Evolutionary conservation across 352 stramenopile species (phyloP).

Genomic region (Sclerospora graminicola): DNA sequence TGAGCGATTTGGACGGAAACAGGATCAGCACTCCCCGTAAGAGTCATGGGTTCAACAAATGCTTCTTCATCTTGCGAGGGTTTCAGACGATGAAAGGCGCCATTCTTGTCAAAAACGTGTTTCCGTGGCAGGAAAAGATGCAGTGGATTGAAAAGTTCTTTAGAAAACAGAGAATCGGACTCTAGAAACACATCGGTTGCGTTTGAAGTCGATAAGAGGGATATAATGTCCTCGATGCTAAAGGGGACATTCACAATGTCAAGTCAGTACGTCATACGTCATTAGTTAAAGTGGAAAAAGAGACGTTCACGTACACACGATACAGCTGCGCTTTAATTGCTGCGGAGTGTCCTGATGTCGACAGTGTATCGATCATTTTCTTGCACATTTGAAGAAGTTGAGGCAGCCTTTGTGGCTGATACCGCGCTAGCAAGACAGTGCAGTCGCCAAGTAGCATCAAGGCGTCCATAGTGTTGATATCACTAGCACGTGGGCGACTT

Average conservation of each 20-base stretch:
- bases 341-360: constrained; percentile 6
- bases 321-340: constrained; percentile 17
- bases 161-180: constrained; percentile 1
- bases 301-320: constrained; percentile 18
- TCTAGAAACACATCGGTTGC: neutral
- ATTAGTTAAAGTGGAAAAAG: neutral
- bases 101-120: no score
- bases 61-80: no score
- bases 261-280: constrained; percentile 1
- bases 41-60: no score
- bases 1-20: no score
- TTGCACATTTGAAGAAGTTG: constrained; percentile 24
- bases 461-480: no score
- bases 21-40: no score
- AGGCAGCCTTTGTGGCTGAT: constrained; percentile 16
- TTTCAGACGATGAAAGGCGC: no score
- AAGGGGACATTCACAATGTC: neutral
- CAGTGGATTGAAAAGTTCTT: constrained; percentile 31
- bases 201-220: constrained; percentile 4
- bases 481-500: no score
- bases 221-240: constrained; percentile 20
- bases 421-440: constrained; percentile 14
- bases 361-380: constrained; percentile 17
- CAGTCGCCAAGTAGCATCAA: constrained; percentile 32
- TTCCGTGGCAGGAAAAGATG: constrained; percentile 24